Conservation (phyloP, 208 protist genomes). For the Wallacemonas sp. region DNA sequence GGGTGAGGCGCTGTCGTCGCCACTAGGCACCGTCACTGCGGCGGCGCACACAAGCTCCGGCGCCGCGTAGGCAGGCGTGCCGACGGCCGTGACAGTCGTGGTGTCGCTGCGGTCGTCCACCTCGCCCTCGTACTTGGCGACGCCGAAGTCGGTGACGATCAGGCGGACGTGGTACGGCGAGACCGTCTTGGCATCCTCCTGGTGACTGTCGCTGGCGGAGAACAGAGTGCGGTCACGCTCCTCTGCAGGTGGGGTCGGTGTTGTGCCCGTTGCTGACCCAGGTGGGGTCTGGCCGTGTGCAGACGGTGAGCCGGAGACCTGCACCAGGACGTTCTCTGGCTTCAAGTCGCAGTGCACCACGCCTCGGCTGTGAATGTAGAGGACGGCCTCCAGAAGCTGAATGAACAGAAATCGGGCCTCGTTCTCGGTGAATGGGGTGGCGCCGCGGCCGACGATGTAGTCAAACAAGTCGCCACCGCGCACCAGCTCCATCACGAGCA, state of each 20-base stretch:
- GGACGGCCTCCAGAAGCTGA: conserved; percentile 65
- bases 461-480: conserved; percentile 77
- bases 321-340: conserved; percentile 63
- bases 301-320: background rate
- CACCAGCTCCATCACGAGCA: conserved; percentile 83
- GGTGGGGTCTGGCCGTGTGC: background rate
- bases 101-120: conserved; percentile 3
- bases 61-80: conserved; percentile 67
- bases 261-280: background rate
- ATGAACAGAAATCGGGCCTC: conserved; percentile 61
- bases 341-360: conserved; percentile 73
- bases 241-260: background rate
- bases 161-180: conserved; percentile 50
- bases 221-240: conserved; percentile 20
- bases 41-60: conserved; percentile 46
- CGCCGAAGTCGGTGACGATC: conserved; percentile 81
- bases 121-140: conserved; percentile 57
- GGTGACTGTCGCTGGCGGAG: conserved; percentile 41
- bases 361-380: conserved; percentile 62
- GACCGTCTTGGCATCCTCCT: conserved; percentile 33
- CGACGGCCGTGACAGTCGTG: conserved; percentile 19
- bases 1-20: background rate
- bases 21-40: background rate
- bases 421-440: conserved; percentile 59
- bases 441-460: conserved; percentile 63